Conservation (phyloP, 768 basidiomycete species). For the Suillus sp. region DNA sequence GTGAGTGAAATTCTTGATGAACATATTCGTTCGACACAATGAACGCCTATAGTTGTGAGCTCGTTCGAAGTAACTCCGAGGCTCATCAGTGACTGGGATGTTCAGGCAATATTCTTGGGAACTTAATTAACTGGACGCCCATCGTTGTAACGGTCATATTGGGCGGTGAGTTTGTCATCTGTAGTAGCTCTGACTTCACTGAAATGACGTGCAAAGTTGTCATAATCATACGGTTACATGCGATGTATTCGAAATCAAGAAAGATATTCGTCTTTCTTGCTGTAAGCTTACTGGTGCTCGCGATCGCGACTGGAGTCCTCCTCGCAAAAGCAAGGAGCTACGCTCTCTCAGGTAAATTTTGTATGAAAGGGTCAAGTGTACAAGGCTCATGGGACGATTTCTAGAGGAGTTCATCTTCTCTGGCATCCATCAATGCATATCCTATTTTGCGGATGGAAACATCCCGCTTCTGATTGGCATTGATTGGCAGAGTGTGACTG, state of each 20-base stretch:
- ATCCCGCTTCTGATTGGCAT: background rate
- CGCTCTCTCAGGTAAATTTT: accelerated
- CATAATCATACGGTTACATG: background rate
- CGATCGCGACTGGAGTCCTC: background rate
- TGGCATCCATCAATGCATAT: too few species aligned
- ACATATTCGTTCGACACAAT: background rate
- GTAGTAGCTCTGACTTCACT: background rate
- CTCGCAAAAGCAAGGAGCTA: background rate
- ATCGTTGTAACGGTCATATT: background rate
- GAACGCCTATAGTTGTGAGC: background rate
- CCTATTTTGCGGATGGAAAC: background rate
- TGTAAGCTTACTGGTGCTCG: too few species aligned
- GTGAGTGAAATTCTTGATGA: background rate
- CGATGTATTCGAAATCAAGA: too few species aligned
- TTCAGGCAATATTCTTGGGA: background rate
- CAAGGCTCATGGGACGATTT: background rate
- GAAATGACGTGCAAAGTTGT: background rate
- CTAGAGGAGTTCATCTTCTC: background rate
- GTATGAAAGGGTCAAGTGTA: background rate
- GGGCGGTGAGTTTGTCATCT: background rate
- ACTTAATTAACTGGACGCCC: background rate
- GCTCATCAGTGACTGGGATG: background rate
- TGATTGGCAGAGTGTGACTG: background rate
- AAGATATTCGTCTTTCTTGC: too few species aligned
- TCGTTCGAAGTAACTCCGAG: background rate